phyloP scores from a whole-genome alignment of 148 eudicot genomes.

The Rhododendron simsii region DNA sequence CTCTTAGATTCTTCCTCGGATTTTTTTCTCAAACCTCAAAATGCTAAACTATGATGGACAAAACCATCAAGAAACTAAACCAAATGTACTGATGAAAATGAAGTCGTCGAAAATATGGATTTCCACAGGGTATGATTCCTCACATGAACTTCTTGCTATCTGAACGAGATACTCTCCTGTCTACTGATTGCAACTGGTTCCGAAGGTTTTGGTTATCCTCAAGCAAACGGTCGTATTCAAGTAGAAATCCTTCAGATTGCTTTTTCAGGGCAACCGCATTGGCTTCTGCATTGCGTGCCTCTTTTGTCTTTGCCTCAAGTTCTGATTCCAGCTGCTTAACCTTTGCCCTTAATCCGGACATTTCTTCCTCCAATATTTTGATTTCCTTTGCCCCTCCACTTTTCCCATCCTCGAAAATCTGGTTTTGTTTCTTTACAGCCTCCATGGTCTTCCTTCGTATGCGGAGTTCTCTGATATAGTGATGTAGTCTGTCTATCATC shows the following conservation, averaged over 20 bases:
- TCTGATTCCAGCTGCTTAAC: slow-evolving; percentile 43
- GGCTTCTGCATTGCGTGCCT: slow-evolving; percentile 43
- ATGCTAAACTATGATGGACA: not conserved
- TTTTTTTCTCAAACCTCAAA: not conserved
- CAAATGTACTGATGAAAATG: not conserved
- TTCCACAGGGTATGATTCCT: slow-evolving; percentile 1
- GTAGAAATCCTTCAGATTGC: slow-evolving; percentile 53
- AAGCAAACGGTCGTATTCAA: slow-evolving; percentile 53
- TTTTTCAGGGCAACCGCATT: slow-evolving; percentile 41
- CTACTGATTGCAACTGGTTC: slow-evolving; percentile 34
- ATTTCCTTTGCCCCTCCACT: slow-evolving; percentile 42
- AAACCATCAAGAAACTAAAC: not conserved
- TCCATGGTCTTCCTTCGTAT: slow-evolving; percentile 37
- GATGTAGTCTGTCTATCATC: slow-evolving; percentile 40
- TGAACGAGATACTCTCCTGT: slow-evolving; percentile 27
- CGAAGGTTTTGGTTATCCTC: slow-evolving; percentile 57
- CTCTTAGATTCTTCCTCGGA: not conserved
- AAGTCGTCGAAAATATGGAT: not conserved
- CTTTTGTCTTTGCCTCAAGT: slow-evolving; percentile 40
- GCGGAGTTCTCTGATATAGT: slow-evolving; percentile 41
- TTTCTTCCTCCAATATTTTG: slow-evolving; percentile 53
- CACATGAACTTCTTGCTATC: slow-evolving; percentile 27
- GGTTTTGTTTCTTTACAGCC: slow-evolving; percentile 32
- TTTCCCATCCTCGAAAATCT: slow-evolving; percentile 29
- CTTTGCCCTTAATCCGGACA: slow-evolving; percentile 34